These are phyloP conservation scores for Saprolegnia diclina DNA, from an alignment of 352 stramenopile genomes.

Conservation along the genomic window DNA sequence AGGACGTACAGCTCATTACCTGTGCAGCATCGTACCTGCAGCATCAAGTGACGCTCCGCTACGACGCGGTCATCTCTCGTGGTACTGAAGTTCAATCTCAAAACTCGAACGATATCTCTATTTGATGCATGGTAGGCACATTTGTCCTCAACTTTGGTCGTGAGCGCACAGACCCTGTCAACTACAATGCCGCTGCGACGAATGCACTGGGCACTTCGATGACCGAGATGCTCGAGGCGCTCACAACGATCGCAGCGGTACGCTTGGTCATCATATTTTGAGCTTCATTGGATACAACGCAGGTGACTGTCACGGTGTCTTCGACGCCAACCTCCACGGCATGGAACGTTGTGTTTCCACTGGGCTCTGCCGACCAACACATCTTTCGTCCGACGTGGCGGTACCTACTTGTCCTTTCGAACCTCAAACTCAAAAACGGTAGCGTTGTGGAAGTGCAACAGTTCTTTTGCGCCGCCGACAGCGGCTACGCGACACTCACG, in stretches of 20 bases:
- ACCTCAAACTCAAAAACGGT: not conserved
- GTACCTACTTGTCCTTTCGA: not conserved
- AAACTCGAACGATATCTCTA: not conserved
- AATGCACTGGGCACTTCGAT: conserved; percentile 50
- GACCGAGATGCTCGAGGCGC: conserved; percentile 38
- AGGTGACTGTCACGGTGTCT: conserved; percentile 37
- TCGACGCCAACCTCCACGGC: conserved; percentile 35
- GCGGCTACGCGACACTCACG: conserved; percentile 48
- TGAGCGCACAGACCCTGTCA: conserved; percentile 59
- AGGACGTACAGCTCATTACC: conserved; percentile 59
- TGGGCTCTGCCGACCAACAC: conserved; percentile 43
- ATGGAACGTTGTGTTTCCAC: conserved; percentile 52
- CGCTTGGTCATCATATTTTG: too few relatives aligned
- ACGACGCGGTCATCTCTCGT: conserved; percentile 33
- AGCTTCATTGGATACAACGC: not conserved
- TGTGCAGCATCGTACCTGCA: conserved; percentile 56
- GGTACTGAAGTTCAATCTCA: conserved; percentile 6
- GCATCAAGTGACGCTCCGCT: conserved; percentile 46
- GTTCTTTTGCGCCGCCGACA: conserved; percentile 69
- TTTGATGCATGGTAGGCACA: not conserved
- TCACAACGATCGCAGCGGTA: conserved; percentile 28
- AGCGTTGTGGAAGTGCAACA: conserved; percentile 61
- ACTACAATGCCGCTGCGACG: conserved; percentile 41
- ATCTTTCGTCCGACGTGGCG: conserved; percentile 46
- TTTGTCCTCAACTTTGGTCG: conserved; percentile 58